Evolutionary conservation across 169 alveolate genomes (phyloP), one percentile per base, ranked within the genome.

Genomic region (Babesia ovis): DNA sequence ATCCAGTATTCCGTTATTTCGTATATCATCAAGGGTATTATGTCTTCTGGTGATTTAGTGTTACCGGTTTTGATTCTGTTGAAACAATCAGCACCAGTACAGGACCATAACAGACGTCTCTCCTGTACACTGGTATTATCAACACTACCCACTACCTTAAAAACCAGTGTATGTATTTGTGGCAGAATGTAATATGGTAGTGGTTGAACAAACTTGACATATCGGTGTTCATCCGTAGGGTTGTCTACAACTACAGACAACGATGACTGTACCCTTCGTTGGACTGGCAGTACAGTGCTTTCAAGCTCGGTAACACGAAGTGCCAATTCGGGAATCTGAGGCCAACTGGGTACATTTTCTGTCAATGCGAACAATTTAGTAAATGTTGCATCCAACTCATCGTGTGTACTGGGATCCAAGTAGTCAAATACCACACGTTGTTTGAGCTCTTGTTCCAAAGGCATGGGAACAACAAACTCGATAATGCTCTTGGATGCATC

Each of bases 281-380:
- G 61, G 2, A 77, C 81, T 8, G 58, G 23, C 34, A 46, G 66
- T n/a, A 11, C 25, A 25, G 41, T 68, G 60, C 86, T 77, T 27
- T 77, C 86, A 20, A 77, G 68, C 43, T 77, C 86, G 14, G 82
- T 56, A 18, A 77, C 86, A 32, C 58, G 45, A 67, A 64, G 54
- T 25, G 51, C 20, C 54, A 77, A 22, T 23, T 22, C 23, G 18
- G 74, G 59, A 5, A 3, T 32, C 57, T 22, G 25, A 12, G 74
- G 23, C 16, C 32, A 29, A 1, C n/a, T 23, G 59, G 25, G 32
- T 4, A 41, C 50, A 12, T 31, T 22, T 1, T 6, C 37, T 0
- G 74, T 46, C 6, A 23, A 22, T n/a, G 48, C 22, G 16, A 14
- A 14, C 2, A 64, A 25, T 8, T 32, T 23, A n/a, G 1, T 29